Evolutionary conservation across 352 stramenopile genomes (phyloP).

Genomic region (Globisporangium solare): DNA sequence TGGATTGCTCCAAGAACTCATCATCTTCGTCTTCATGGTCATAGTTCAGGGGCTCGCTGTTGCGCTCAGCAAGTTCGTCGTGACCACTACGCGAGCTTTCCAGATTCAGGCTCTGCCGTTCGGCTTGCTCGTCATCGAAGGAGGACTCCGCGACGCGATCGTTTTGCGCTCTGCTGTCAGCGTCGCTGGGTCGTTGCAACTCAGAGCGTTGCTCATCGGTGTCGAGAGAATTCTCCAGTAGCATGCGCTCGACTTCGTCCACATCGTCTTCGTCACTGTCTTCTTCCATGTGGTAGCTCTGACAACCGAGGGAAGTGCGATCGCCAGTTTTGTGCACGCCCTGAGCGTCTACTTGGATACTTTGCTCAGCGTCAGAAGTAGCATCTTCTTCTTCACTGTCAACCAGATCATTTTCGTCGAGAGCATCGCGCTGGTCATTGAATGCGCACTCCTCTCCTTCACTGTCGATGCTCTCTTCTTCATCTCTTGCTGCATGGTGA

Average conservation of each 20-base stretch:
- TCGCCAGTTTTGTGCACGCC: not conserved
- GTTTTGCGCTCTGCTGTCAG: not conserved
- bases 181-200: not conserved
- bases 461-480: too few species aligned
- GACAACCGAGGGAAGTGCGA: too few species aligned
- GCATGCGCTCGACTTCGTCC: constrained; percentile 12
- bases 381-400: too few species aligned
- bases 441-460: too few species aligned
- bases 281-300: constrained; percentile 10
- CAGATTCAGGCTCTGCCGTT: not conserved
- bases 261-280: constrained; percentile 13
- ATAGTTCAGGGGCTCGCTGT: not conserved
- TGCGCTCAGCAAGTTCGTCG: not conserved
- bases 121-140: not conserved
- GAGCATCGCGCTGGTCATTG: not conserved
- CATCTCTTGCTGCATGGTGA: too few species aligned
- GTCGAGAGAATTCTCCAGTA: constrained; percentile 1
- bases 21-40: constrained; percentile 1
- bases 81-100: not conserved
- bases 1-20: not conserved
- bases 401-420: not conserved
- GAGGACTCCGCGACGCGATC: not conserved
- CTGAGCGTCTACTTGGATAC: not conserved
- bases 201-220: not conserved
- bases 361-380: too few species aligned